Evolutionary conservation across 208 protist genomes (phyloP), one percentile per base, ranked within the genome.

Genomic region (Trypanosoma caninum): DNA sequence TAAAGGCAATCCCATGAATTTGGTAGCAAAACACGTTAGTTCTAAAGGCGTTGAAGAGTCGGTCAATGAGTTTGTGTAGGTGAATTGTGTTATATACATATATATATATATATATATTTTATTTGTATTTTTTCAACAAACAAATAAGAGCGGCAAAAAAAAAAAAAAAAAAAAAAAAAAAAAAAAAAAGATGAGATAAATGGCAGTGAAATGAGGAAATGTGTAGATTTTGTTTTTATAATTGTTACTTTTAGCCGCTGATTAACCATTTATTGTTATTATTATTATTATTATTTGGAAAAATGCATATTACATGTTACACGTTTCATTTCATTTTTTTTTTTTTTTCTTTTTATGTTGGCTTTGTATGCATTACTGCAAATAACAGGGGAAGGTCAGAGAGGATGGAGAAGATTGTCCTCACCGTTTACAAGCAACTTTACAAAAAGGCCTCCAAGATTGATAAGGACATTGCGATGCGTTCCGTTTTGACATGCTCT

Each of bases 1-100:
- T 14, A 74, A 80, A 59, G 80, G 77, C 42, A 89, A 93, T 63
- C 86, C 86, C 28, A 83, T 89, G 82, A 77, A 88, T 60, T 66
- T 76, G 7, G 84, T 91, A 16, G 72, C 79, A 48, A 79, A 76
- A 52, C 84, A 78, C 10, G 45, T 23, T 9, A 30, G 8, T 25
- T 14, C 1, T 46, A 72, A 66, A 53, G 44, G 46, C 2, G 14
- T 59, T 14, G 66, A 69, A 31, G 58, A 74, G n/a, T 41, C 70
- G 20, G 44, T 35, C 38, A 52, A 69, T 9, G 74, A 73, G 23
- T 60, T 81, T n/a, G 71, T 65, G 31, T 65, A 64, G 31, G 23
- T 20, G 30, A 33, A 34, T 6, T 41, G 38, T 30, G 6, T 34
- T 46, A 27, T 51, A 44, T 59, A 8, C 64, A 30, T 44, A 34